Base-by-base conservation (phyloP, 768 basidiomycete species). In the Sporobolomyces pararoseus region DNA sequence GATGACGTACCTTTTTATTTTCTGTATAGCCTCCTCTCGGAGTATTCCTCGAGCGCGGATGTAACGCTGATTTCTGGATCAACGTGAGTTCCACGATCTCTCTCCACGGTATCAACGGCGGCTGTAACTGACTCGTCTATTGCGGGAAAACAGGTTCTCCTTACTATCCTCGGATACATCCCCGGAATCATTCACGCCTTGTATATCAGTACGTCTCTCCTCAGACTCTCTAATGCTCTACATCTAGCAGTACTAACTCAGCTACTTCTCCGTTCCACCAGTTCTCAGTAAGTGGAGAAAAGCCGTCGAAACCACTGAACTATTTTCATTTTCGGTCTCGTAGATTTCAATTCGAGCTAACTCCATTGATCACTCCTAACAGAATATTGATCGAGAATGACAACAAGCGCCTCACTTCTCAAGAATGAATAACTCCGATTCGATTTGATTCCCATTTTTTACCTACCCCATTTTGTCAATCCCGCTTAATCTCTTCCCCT, bases 21-120 rank as follows among this genome's bases (percentile, higher is more conserved):
- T 74, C 90, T 91, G 19, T 42, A 59, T 42, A 59, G 58, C 90
- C 91, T 14, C 92, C 92, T 67, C 78, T 95, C 3, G 91, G 88
- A 65, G 92, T 95, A 31, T 91, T 92, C 81, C 81, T 94, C 31
- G 91, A 94, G 81, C 84, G 89, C 62, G 92, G 92, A 31, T 93
- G 90, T 78, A 81, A 82, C 42, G 85, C 84, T 27, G 90, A 93
- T 78, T 80, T 94, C 51, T 86, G 89, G 76, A 86, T 84, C 47
- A 61, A 59, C 42, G 61, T 68, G 65, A 76, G 31, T 51, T 25
- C 37, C 44, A 23, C 52, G 57, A 49, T 50, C 39, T 31, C 16
- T 27, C 17, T 25, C 57, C 42, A 13, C 16, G 27, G 14, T 32
- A 17, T 49, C 16, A 53, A 58, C 16, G 29, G 32, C 31, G 16